Evolutionary conservation across 108 stramenopile genomes (phyloP).

Genomic region (Skeletonema grethae): DNA sequence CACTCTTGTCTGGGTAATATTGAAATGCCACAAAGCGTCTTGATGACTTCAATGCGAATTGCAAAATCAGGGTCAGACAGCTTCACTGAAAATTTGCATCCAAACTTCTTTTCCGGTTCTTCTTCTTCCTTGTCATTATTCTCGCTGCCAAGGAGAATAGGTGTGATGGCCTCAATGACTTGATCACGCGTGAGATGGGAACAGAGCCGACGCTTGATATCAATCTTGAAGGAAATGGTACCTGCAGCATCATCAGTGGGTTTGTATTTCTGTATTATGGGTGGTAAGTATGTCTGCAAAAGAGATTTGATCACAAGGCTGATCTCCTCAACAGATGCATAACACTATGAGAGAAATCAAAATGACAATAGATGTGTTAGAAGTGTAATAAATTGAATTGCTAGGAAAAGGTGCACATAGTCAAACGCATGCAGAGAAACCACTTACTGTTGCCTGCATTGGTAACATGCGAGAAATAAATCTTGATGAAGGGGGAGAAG

Average conservation of each 20-base stretch:
- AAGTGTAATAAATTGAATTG: not conserved
- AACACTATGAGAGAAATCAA: slow-evolving; percentile 40
- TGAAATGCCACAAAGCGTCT: slow-evolving; percentile 68
- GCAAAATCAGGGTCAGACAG: slow-evolving; percentile 68
- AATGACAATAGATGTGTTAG: no score
- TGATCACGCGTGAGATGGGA: slow-evolving; percentile 48
- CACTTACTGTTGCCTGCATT: slow-evolving; percentile 69
- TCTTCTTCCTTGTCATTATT: not conserved
- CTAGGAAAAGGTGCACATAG: not conserved
- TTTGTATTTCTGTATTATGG: slow-evolving; percentile 6
- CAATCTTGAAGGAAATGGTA: slow-evolving; percentile 57
- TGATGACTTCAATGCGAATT: slow-evolving; percentile 71
- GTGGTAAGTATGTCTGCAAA: slow-evolving; percentile 41
- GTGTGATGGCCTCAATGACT: slow-evolving; percentile 58
- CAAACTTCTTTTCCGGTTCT: slow-evolving; percentile 18
- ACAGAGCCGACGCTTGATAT: slow-evolving; percentile 65
- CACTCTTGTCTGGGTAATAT: slow-evolving; percentile 50
- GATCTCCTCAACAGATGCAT: slow-evolving; percentile 75
- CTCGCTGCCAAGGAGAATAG: slow-evolving; percentile 14
- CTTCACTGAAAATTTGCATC: slow-evolving; percentile 49
- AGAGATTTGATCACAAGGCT: slow-evolving; percentile 43
- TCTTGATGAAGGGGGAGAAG: slow-evolving; percentile 54
- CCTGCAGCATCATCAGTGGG: not conserved
- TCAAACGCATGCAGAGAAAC: not conserved
- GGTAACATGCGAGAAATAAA: slow-evolving; percentile 85